Evolutionary conservation across 2,329 filamentous ascomycete genomes (phyloP).

Genomic region (Exophiala sideris): DNA sequence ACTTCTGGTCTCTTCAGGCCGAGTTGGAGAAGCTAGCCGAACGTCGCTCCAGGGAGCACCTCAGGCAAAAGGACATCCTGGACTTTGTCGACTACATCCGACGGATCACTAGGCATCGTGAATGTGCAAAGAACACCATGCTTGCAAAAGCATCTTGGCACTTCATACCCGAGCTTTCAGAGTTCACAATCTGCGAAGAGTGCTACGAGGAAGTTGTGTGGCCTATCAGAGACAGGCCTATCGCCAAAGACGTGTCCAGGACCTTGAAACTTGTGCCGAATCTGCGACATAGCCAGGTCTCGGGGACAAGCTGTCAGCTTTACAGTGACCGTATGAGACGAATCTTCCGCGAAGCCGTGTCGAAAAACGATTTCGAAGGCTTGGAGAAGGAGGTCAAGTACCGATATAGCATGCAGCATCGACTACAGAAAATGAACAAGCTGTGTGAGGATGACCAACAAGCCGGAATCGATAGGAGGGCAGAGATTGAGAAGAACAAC

Average conservation of each 20-base stretch:
- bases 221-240: conserved; percentile 56
- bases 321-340: conserved; percentile 77
- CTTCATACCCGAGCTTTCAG: conserved; percentile 68
- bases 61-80: conserved; percentile 51
- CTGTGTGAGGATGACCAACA: conserved; percentile 57
- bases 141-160: conserved; percentile 69
- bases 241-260: conserved; percentile 65
- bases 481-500: conserved; percentile 48
- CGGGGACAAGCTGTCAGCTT: conserved; percentile 63
- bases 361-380: conserved; percentile 63
- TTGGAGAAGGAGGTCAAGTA: conserved; percentile 61
- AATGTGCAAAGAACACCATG: conserved; percentile 65
- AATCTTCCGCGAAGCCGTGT: conserved; percentile 65
- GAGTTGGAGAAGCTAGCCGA: conserved; percentile 54
- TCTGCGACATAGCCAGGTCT: conserved; percentile 39
- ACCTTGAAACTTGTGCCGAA: conserved; percentile 56
- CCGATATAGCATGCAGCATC: conserved; percentile 55
- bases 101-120: conserved; percentile 55
- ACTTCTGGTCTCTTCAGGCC: conserved; percentile 57
- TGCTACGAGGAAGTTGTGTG: conserved; percentile 80
- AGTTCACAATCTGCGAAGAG: conserved; percentile 81
- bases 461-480: conserved; percentile 52
- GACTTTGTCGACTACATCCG: conserved; percentile 63
- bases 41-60: conserved; percentile 35
- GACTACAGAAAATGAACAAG: conserved; percentile 56